phyloP scores from a whole-genome alignment of 768 basidiomycete genomes.

The Pilatotrama ljubarskyi region DNA sequence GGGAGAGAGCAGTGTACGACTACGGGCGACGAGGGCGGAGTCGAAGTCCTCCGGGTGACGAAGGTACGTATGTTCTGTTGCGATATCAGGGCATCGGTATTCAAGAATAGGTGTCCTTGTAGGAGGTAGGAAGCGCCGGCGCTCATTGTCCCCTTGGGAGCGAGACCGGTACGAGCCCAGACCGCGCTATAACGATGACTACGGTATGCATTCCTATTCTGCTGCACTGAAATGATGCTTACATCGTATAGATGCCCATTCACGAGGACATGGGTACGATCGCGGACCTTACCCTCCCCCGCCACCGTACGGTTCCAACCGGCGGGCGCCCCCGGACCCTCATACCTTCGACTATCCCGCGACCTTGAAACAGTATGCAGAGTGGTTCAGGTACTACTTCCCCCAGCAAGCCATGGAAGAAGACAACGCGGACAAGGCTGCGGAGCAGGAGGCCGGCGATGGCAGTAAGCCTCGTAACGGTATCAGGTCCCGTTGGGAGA shows the following conservation, averaged over 20 bases:
- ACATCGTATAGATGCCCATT: conserved; percentile 55
- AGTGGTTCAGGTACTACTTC: conserved; percentile 81
- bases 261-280: conserved; percentile 63
- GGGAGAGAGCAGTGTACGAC: conserved; percentile 69
- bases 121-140: conserved; percentile 75
- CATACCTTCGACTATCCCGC: conserved; percentile 82
- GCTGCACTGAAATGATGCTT: conserved; percentile 14
- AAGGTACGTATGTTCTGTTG: conserved; percentile 43
- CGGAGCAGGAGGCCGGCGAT: conserved; percentile 80
- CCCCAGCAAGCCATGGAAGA: conserved; percentile 80
- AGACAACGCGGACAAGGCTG: conserved; percentile 80
- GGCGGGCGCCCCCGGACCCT: conserved; percentile 72
- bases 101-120: conserved; percentile 15
- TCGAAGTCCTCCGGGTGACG: conserved; percentile 72
- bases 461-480: conserved; percentile 83
- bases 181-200: conserved; percentile 79
- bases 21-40: conserved; percentile 72
- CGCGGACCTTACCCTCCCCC: conserved; percentile 53
- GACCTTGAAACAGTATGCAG: conserved; percentile 79
- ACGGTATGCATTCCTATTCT: conserved; percentile 48
- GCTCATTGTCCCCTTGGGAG: conserved; percentile 80
- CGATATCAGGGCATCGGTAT: background rate
- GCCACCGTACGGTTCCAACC: conserved; percentile 40
- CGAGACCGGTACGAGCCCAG: conserved; percentile 82
- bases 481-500: conserved; percentile 84